Evolutionary conservation across 495 filamentous ascomycete genomes (phyloP), one percentile per base, ranked within the genome.

Genomic region (Rhypophila decipiens): DNA sequence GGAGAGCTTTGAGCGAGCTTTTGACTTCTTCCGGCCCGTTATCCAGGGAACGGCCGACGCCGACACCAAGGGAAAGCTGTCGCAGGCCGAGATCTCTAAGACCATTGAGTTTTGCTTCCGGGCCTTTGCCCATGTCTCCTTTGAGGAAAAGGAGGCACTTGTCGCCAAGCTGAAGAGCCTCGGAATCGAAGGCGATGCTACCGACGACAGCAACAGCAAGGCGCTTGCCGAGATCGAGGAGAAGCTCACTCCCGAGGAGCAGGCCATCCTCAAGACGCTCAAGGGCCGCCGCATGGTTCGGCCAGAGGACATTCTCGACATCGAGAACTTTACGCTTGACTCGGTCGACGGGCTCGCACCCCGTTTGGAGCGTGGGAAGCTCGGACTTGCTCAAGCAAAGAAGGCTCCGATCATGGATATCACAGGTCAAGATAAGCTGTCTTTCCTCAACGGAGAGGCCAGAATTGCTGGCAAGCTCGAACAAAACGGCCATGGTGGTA

Each of bases 1-100:
- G 44, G 55, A 71, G 0, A 63, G 54, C 22, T 76, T 74, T 43
- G 71, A 75, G 8, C 53, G 58, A 21, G 74, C 74, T 10, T 76
- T 76, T 53, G 45, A 44, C 7, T 51, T 68, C 19, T 70, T 75
- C 57, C 35, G 58, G 43, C 74, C 72, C 1, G 68, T 72, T 40
- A 74, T 74, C 47, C 70, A 74, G 42, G 69, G 69, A 8, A 59
- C 52, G 2, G 58, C 63, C 5, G 69, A 70, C 41, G 55, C 52
- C 12, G 49, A 52, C 13, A 52, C 22, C 4, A 15, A 17, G 24
- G 21, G 44, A 12, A 66, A 71, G 38, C 55, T 63, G 10, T 59
- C 62, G 1, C 62, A 70, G 44, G 47, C 24, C 5, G 61, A 68
- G 33, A 20, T 72, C 9, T 55, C 53, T 24, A 58, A 70, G 9